Evolutionary conservation across 345 rosid species (phyloP), one percentile per base, ranked within the genome.

Genomic region (Bruguiera parviflora): DNA sequence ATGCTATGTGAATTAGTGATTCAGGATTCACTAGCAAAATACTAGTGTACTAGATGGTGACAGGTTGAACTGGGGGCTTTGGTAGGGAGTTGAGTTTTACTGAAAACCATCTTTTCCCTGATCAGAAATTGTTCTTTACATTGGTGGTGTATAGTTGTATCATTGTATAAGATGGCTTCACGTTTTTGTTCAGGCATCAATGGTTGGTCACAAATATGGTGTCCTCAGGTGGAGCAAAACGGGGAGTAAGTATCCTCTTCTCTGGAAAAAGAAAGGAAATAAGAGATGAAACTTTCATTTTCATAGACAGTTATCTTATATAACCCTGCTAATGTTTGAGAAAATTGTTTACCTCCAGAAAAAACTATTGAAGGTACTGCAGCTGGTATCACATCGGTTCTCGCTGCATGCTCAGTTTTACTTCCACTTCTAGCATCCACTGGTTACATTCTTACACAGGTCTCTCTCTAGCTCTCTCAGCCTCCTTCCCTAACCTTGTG

Each of bases 311-410:
- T 63, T 15, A 21, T 60, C 49, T 64, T 16, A 3, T 37, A 52
- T 22, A 49, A 28, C 67, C 53, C 28, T 65, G 47, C 78, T 79
- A 66, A 81, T 20, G 11, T 25, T 8, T 33, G 67, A 22, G 65
- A 59, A 73, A 65, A 31, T 67, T 67, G 8, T 66, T 16, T 39
- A 49, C 55, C 69, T 63, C 74, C 82, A 94, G 97, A 94, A 85
- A 94, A 91, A 89, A 94, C 98, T 3, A 79, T 89, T 47, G 98
- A 94, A 80, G 98, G 98, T 64, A 94, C 98, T 72, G 98, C 96
- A 37, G 97, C 99, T 53, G 97, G 99, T 53, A 88, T 95, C 78
- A 84, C 89, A 33, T 89, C 97, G 15, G 85, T 95, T 65, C 84
- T 92, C 59, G 96, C 82, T 51, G 87, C 92, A 6, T 95, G 97